Conservation (phyloP, 345 rosid species). For the Pugionium dolabratum region DNA sequence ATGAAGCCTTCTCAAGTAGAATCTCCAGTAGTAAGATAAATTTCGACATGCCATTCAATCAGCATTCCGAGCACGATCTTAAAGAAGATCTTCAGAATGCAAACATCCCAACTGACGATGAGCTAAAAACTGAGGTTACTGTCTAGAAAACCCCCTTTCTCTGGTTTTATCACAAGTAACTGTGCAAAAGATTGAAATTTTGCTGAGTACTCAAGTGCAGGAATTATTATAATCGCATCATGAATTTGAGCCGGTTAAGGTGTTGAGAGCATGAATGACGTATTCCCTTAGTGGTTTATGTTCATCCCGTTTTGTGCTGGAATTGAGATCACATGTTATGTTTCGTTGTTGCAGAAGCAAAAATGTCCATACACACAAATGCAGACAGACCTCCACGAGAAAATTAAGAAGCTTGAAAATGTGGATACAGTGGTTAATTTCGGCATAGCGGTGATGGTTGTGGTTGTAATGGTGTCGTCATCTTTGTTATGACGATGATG, state of each 20-base stretch:
- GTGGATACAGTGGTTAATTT: conserved; percentile 58
- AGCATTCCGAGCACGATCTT: conserved; percentile 34
- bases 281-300: conserved; percentile 1
- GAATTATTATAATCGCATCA: background rate
- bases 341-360: conserved; percentile 48
- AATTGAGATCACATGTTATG: background rate
- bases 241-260: conserved; percentile 14
- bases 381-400: conserved; percentile 40
- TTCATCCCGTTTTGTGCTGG: background rate
- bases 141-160: background rate
- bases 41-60: conserved; percentile 38
- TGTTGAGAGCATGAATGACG: conserved; percentile 6
- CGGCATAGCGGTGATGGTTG: conserved; percentile 62
- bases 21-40: conserved; percentile 34
- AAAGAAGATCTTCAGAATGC: conserved; percentile 35
- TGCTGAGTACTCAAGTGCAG: background rate
- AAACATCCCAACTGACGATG: conserved; percentile 26
- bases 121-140: conserved; percentile 45
- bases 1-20: conserved; percentile 47
- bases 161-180: conserved; percentile 8
- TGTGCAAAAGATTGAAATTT: background rate
- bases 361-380: conserved; percentile 46
- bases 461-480: conserved; percentile 32
- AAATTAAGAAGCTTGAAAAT: conserved; percentile 50
- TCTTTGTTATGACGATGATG: conserved; percentile 26